Conservation (phyloP, 2,329 filamentous ascomycete genomes). For the Daldinia sp. region DNA sequence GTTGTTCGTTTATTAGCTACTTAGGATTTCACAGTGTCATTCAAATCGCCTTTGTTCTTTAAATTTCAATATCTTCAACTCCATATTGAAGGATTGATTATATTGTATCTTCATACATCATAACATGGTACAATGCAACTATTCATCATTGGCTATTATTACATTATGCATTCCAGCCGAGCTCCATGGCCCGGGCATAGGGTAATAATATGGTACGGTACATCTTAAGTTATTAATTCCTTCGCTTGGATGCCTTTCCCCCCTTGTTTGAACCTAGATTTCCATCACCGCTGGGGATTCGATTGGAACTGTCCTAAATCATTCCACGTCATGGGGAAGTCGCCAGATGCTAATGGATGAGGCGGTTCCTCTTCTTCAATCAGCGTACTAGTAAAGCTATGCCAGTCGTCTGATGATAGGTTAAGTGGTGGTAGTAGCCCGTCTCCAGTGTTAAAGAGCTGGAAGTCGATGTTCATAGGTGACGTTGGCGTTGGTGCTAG, state of each 20-base stretch:
- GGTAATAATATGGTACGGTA: slow-evolving; percentile 19
- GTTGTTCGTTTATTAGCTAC: not conserved
- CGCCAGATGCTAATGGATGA: slow-evolving; percentile 28
- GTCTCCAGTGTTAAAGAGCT: slow-evolving; percentile 32
- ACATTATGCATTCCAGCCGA: slow-evolving; percentile 43
- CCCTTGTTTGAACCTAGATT: not conserved
- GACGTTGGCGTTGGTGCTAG: slow-evolving; percentile 47
- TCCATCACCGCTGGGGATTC: slow-evolving; percentile 8
- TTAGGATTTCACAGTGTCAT: not conserved
- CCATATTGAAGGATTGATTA: not conserved
- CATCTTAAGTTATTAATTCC: slow-evolving; percentile 12
- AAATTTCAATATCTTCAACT: not conserved
- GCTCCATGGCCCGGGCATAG: slow-evolving; percentile 33
- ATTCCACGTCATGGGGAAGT: slow-evolving; percentile 48
- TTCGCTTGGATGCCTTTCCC: slow-evolving; percentile 8
- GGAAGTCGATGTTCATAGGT: slow-evolving; percentile 48
- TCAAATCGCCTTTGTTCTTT: not conserved
- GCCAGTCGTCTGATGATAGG: slow-evolving; percentile 46
- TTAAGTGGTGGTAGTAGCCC: slow-evolving; percentile 44
- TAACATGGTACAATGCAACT: slow-evolving; percentile 16
- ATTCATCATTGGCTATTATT: slow-evolving; percentile 29
- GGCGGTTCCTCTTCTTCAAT: slow-evolving; percentile 40
- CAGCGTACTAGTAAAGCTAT: slow-evolving; percentile 48
- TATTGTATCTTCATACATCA: not conserved
- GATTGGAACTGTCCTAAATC: slow-evolving; percentile 43